Evolutionary conservation across 345 rosid genomes (phyloP).

Genomic region (Cardamine occulta): DNA sequence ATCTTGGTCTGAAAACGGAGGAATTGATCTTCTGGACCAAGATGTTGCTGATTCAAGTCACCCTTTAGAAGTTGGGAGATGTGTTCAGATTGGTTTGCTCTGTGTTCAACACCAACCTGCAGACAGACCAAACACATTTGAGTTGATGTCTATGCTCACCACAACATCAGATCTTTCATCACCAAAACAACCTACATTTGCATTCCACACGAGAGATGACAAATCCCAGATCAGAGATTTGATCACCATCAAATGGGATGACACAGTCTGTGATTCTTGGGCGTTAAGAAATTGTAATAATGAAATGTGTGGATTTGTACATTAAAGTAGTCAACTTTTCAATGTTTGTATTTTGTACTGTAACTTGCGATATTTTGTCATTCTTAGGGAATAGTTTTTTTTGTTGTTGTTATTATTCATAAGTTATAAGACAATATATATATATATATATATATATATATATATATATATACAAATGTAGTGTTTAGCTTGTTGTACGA

Average conservation of each 20-base stretch:
- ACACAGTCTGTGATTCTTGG: slow-evolving; percentile 27
- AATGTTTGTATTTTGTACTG: no score
- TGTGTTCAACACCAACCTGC: slow-evolving; percentile 33
- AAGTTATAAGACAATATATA: no score
- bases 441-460: no score
- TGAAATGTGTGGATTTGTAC: background rate
- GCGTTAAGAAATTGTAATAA: slow-evolving; percentile 10
- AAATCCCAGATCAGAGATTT: background rate
- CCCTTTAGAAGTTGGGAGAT: slow-evolving; percentile 23
- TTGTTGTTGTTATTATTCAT: no score
- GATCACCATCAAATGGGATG: background rate
- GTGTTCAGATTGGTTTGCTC: slow-evolving; percentile 33
- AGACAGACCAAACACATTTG: slow-evolving; percentile 31
- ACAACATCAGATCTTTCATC: slow-evolving; percentile 25
- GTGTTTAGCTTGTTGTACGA: no score
- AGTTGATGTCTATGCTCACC: slow-evolving; percentile 34
- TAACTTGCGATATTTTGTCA: no score
- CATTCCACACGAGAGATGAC: background rate
- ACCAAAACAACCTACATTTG: slow-evolving; percentile 32
- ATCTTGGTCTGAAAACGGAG: slow-evolving; percentile 27
- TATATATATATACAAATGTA: no score
- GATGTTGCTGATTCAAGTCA: slow-evolving; percentile 9
- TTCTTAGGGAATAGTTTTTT: no score
- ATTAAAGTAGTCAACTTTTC: background rate
- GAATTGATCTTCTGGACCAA: slow-evolving; percentile 25